phyloP scores from a whole-genome alignment of 352 stramenopile genomes.

The Pythium scleroteichum region DNA sequence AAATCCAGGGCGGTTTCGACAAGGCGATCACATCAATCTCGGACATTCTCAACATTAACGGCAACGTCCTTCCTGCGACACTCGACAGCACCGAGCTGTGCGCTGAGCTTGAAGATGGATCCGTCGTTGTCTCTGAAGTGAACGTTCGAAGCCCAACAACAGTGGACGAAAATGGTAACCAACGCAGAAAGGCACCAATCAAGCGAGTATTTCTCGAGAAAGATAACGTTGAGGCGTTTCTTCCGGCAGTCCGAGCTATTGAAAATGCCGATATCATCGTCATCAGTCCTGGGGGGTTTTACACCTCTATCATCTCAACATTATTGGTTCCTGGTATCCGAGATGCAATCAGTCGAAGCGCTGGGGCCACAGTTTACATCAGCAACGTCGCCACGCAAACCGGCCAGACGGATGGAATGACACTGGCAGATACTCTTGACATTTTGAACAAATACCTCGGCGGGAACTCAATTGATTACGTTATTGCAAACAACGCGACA shows the following conservation, averaged over 20 bases:
- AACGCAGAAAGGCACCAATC: conserved; percentile 65
- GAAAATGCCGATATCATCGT: conserved; percentile 87
- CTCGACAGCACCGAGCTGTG: conserved; percentile 83
- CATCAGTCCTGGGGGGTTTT: conserved; percentile 80
- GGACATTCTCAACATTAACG: conserved; percentile 86
- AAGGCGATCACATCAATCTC: conserved; percentile 79
- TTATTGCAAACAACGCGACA: conserved; percentile 81
- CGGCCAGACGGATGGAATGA: conserved; percentile 81
- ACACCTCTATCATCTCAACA: conserved; percentile 85
- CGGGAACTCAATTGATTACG: conserved; percentile 77
- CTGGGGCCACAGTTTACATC: conserved; percentile 79
- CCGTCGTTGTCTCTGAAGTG: conserved; percentile 75
- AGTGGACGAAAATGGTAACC: conserved; percentile 35
- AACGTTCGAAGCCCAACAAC: conserved; percentile 73
- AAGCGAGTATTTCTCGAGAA: conserved; percentile 84
- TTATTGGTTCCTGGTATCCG: conserved; percentile 81
- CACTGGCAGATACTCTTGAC: conserved; percentile 64
- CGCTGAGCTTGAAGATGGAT: conserved; percentile 72
- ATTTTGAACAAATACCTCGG: conserved; percentile 71
- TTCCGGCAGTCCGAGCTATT: conserved; percentile 74
- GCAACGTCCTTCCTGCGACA: conserved; percentile 78
- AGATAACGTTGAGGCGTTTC: conserved; percentile 65
- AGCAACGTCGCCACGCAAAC: conserved; percentile 86
- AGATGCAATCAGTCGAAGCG: conserved; percentile 68
- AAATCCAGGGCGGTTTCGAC: conserved; percentile 82